Evolutionary conservation across 1,139 yeast genomes (phyloP).

Genomic region (Taphrina sp.): DNA sequence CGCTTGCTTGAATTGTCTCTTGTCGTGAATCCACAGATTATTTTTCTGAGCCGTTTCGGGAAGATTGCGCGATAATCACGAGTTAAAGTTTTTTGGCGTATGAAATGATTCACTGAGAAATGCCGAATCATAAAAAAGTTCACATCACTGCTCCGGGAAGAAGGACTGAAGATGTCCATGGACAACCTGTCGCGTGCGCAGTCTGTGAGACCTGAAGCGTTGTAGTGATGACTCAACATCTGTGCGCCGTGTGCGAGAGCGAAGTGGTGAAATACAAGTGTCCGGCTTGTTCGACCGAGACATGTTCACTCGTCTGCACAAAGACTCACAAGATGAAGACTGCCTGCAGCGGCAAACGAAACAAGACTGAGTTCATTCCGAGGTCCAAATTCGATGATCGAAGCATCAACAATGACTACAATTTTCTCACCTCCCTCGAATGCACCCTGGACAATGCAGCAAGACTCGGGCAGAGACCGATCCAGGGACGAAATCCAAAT

Average conservation of each 20-base stretch:
- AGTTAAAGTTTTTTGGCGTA: too few relatives aligned
- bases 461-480: constrained; percentile 40
- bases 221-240: too few relatives aligned
- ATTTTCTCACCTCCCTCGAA: constrained; percentile 63
- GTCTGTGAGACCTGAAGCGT: too few relatives aligned
- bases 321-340: constrained; percentile 62
- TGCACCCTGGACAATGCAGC: constrained; percentile 57
- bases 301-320: constrained; percentile 74
- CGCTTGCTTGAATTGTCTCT: too few relatives aligned
- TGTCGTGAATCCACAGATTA: too few relatives aligned
- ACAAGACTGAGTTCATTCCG: constrained; percentile 59
- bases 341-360: constrained; percentile 66
- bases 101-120: too few relatives aligned
- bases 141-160: too few relatives aligned
- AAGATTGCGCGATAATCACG: too few relatives aligned
- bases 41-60: too few relatives aligned
- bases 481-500: constrained; percentile 37
- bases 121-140: too few relatives aligned
- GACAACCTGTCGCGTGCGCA: too few relatives aligned
- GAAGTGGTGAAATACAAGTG: constrained; percentile 63
- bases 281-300: constrained; percentile 67
- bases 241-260: constrained; percentile 8
- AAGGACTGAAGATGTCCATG: too few relatives aligned
- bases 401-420: constrained; percentile 76
- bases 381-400: constrained; percentile 46